Evolutionary conservation across 305 asterid genomes (phyloP), one percentile per base, ranked within the genome.

Genomic region (Fraxinus greggii): DNA sequence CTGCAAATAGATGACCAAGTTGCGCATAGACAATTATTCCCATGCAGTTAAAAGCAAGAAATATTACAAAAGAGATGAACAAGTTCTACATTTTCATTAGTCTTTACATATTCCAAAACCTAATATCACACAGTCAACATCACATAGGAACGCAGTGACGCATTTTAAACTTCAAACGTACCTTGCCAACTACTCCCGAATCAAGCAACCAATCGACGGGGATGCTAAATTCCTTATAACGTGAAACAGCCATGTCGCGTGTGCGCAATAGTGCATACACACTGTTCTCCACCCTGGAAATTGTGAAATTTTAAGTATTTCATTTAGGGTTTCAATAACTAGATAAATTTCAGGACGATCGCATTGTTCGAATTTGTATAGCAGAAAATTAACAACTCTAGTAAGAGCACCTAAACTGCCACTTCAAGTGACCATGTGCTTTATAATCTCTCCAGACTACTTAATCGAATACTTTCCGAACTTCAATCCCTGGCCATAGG

Each of bases 101-200:
- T 23, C 72, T 23, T 63, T 21, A 63, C 17, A 23, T 21, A 65
- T 65, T 24, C 31, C 17, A 61, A 61, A 61, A 61, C 32, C 32
- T 8, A 13, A 65, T 10, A 12, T 26, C 67, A 19, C 28, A 56
- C 10, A 26, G 73, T 65, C 7, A 65, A 65, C 31, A 65, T 19
- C 67, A 26, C 73, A 65, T 26, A 26, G 35, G 73, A 65, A 26
- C 8, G 67, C 67, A 56, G 26, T 19, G 67, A 56, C 10, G 67
- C 28, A 28, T 56, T 19, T 56, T 56, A 56, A 54, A 21, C 67
- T 2, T 56, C 28, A 56, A 56, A 31, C 69, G 32, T 88, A 94
- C 98, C 98, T 94, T 94, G 87, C 98, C 99, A 59, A 97, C 95
- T 51, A 95, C 91, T 80, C 98, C 98, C n/a, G 98, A 88, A 85